A percentile compares a stretch with the other conserved stretches of the same genome.
Conservation (phyloP, 768 basidiomycete genomes). For the Cystofilobasidium capitatum region DNA sequence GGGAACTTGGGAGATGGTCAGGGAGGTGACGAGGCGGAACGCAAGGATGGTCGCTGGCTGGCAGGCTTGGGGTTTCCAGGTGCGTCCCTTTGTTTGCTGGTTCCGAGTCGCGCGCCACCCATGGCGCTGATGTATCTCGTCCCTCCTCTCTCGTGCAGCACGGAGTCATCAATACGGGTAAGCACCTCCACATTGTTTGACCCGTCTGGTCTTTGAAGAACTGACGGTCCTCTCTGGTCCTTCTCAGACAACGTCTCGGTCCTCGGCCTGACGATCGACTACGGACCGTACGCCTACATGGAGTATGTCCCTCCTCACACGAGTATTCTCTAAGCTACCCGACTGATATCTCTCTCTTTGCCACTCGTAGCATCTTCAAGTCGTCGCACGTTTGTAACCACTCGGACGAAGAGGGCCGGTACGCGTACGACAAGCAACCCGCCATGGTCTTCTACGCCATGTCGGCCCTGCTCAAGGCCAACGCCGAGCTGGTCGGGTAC, state of each 20-base stretch:
- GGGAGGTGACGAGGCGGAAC: constrained; percentile 73
- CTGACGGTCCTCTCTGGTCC: not conserved
- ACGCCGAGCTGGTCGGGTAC: constrained; percentile 76
- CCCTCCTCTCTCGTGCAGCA: constrained; percentile 48
- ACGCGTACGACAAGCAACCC: constrained; percentile 37
- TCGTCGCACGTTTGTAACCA: constrained; percentile 82
- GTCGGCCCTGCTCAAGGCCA: constrained; percentile 58
- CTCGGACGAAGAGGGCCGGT: constrained; percentile 37
- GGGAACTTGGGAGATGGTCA: constrained; percentile 44
- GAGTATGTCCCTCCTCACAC: constrained; percentile 53
- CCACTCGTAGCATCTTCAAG: constrained; percentile 62
- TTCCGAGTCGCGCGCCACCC: not conserved
- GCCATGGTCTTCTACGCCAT: constrained; percentile 57
- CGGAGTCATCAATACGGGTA: constrained; percentile 87
- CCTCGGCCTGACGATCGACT: constrained; percentile 47
- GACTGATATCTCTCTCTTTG: not conserved
- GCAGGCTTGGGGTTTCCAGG: constrained; percentile 57
- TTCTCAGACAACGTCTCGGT: constrained; percentile 38
- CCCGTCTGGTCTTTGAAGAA: not conserved
- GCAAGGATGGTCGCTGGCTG: constrained; percentile 88
- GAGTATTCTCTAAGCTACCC: not conserved
- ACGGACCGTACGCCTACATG: constrained; percentile 84
- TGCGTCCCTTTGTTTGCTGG: not conserved
- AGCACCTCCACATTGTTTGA: too few species aligned
- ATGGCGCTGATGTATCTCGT: not conserved